Evolutionary conservation across 495 filamentous ascomycete species (phyloP).

Genomic region (Cercophora newfieldiana): DNA sequence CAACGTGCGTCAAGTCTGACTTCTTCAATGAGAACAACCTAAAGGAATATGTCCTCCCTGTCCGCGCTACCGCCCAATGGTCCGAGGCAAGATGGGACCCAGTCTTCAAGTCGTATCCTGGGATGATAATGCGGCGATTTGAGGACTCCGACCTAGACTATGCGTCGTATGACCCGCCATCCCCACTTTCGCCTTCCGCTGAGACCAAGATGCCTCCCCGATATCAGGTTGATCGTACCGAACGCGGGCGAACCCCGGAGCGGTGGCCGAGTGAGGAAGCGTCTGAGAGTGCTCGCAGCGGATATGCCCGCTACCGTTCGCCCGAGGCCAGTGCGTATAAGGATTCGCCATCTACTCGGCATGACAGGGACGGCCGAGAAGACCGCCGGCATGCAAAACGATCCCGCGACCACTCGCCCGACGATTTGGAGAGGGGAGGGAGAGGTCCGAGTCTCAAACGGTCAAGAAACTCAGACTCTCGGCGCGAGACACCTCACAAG

Average conservation of each 20-base stretch:
- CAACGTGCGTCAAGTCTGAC: constrained; percentile 45
- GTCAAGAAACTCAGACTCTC: constrained; percentile 5
- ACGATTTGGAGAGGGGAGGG: constrained; percentile 5
- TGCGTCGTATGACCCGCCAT: constrained; percentile 19
- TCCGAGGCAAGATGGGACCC: constrained; percentile 47
- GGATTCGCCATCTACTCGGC: background rate
- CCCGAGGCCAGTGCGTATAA: background rate
- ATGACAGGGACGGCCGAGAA: constrained; percentile 5
- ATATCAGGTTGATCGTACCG: constrained; percentile 19
- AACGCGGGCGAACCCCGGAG: background rate
- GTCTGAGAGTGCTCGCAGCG: background rate
- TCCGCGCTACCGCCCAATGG: constrained; percentile 48
- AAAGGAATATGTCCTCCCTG: constrained; percentile 42
- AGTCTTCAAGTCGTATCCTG: constrained; percentile 37
- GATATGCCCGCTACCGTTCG: constrained; percentile 1
- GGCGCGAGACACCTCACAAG: constrained; percentile 2
- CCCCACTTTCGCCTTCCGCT: constrained; percentile 28
- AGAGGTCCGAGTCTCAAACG: constrained; percentile 22
- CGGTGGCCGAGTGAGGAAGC: background rate
- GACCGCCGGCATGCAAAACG: constrained; percentile 23
- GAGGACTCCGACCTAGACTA: constrained; percentile 25
- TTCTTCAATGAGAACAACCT: constrained; percentile 49
- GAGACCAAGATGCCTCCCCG: constrained; percentile 31
- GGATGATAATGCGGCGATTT: constrained; percentile 33
- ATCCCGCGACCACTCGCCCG: constrained; percentile 16